phyloP scores from a whole-genome alignment of 2,329 filamentous ascomycete genomes.

The Fusarium haematococcum region DNA sequence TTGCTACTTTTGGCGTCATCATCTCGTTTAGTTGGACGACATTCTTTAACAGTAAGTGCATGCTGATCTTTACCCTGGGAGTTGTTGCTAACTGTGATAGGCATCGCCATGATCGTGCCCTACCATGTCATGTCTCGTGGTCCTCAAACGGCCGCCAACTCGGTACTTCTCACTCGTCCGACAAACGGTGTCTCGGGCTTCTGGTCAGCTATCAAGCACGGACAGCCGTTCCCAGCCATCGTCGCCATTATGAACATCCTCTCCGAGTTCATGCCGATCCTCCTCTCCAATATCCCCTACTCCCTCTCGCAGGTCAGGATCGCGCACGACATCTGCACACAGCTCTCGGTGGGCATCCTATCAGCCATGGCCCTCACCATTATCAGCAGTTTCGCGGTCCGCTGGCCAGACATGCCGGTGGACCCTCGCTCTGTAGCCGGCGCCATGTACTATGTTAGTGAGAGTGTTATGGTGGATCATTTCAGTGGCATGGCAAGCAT shows the following conservation, averaged over 20 bases:
- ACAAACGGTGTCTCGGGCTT: slow-evolving; percentile 61
- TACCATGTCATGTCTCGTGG: slow-evolving; percentile 55
- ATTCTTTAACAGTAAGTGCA: slow-evolving; percentile 50
- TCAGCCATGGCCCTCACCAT: slow-evolving; percentile 57
- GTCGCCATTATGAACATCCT: slow-evolving; percentile 58
- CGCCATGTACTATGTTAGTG: slow-evolving; percentile 56
- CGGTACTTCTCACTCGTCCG: slow-evolving; percentile 55
- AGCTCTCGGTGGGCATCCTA: slow-evolving; percentile 54
- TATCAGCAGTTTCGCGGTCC: slow-evolving; percentile 53
- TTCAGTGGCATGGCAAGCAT: slow-evolving; percentile 40
- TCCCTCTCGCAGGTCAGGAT: slow-evolving; percentile 54
- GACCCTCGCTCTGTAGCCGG: slow-evolving; percentile 61
- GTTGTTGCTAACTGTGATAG: slow-evolving; percentile 42
- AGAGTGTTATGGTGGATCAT: slow-evolving; percentile 41
- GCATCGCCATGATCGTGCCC: slow-evolving; percentile 58
- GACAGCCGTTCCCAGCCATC: slow-evolving; percentile 52
- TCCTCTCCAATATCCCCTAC: slow-evolving; percentile 62
- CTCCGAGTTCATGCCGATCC: slow-evolving; percentile 62
- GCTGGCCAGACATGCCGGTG: slow-evolving; percentile 59
- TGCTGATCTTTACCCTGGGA: accelerated
- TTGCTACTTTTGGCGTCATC: slow-evolving; percentile 56
- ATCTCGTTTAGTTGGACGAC: slow-evolving; percentile 57
- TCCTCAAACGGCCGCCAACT: slow-evolving; percentile 50
- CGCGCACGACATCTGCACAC: slow-evolving; percentile 56
- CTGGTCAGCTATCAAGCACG: slow-evolving; percentile 41